These are phyloP conservation scores for Rubia tinctorum DNA, from an alignment of 305 asterid species.

Conservation along the genomic window DNA sequence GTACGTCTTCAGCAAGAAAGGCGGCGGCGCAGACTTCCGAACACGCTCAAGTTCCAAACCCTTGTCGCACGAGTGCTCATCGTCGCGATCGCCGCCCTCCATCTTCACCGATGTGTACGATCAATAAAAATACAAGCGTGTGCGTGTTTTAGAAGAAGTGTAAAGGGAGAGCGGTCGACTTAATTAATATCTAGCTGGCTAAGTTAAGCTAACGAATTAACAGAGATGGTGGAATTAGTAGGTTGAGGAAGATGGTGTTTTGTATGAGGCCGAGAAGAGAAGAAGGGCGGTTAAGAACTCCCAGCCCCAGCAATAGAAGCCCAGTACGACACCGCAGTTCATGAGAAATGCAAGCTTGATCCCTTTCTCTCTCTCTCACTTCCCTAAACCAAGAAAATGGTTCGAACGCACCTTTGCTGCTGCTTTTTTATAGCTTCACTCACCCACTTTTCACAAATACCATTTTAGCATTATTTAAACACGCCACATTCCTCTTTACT, in stretches of 20 bases:
- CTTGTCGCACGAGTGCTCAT: constrained; percentile 29
- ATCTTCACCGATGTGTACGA: background rate
- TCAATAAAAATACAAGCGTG: background rate
- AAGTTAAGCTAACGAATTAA: too few relatives aligned
- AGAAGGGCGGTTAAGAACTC: constrained; percentile 92
- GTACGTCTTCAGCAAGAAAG: constrained; percentile 77
- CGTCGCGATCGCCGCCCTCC: too few relatives aligned
- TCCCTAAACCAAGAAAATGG: too few relatives aligned
- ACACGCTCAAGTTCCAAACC: constrained; percentile 48
- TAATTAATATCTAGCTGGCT: too few relatives aligned
- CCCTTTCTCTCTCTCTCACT: constrained; percentile 10
- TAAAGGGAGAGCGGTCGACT: background rate
- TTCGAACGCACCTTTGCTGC: too few relatives aligned
- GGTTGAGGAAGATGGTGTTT: constrained; percentile 4
- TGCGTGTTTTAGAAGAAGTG: background rate
- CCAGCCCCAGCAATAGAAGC: constrained; percentile 88
- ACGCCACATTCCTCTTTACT: too few relatives aligned
- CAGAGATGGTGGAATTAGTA: background rate
- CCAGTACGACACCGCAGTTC: constrained; percentile 80
- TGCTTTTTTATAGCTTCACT: too few relatives aligned
- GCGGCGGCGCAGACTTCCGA: constrained; percentile 63
- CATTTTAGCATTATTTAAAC: too few relatives aligned
- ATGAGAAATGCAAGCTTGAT: constrained; percentile 47
- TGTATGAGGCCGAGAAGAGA: constrained; percentile 44
- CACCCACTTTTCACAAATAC: too few relatives aligned